Evolutionary conservation across 345 rosid species (phyloP), one percentile per base, ranked within the genome.

Genomic region (Ceriops zippeliana): DNA sequence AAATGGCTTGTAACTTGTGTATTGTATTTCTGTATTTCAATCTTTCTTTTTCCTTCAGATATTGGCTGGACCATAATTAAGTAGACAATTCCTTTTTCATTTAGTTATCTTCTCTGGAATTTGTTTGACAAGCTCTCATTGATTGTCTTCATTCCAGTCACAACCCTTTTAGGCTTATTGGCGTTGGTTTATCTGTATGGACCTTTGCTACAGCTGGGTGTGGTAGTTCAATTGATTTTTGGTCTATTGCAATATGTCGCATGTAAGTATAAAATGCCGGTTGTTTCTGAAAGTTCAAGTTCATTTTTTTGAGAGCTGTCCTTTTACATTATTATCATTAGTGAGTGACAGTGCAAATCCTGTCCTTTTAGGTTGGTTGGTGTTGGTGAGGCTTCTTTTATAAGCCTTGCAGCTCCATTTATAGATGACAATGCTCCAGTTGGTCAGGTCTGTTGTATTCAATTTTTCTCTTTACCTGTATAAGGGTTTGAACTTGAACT

Each of bases 111-210:
- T 30, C 3, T 5, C 5, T 22, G 65, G 42, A 49, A 46, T 60
- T 66, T 27, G 58, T 11, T 17, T 69, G 58, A 17, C 60, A 38
- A 32, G 37, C 22, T 64, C 58, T 71, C 35, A 22, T 47, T 2
- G 32, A 20, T 34, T 70, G 8, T 13, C 52, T n/a, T 57, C n/a
- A 6, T 56, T 28, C 7, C 75, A 64, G 70, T 30, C 47, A 24
- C 30, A 73, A 73, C 68, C 77, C 71, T 31, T 73, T 73, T 67
- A 67, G 72, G 64, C 68, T 73, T 47, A 67, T 73, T 22, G 77
- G 77, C 32, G 63, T 73, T 73, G 77, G 77, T 60, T 73, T 73
- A 31, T 73, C 77, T 52, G 72, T 73, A 26, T 73, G 77, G 77
- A 73, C 77, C 21, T 67, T 73, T 53, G 72, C 77, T 22, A 62